A percentile compares a stretch with the other conserved stretches of the same genome.
phyloP scores from a whole-genome alignment of 345 rosid species.

The Orychophragmus violaceus region DNA sequence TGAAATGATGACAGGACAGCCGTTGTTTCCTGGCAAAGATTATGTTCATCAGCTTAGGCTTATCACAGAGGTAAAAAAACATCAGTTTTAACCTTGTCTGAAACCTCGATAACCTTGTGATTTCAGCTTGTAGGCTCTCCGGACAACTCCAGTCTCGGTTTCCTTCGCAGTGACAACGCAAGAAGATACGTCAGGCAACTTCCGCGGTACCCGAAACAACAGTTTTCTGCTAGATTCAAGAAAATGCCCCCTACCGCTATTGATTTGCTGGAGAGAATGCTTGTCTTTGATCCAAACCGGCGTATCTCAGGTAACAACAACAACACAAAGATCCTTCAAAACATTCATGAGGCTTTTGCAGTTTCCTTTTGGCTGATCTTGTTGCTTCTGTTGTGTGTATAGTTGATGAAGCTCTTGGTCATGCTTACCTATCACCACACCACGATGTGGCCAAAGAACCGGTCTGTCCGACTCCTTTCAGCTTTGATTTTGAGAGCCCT shows the following conservation, averaged over 20 bases:
- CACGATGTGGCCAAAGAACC: not conserved
- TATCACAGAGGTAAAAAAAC: not conserved
- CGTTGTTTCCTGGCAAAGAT: not conserved
- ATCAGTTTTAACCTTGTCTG: no score
- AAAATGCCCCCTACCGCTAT: not conserved
- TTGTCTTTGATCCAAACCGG: not conserved
- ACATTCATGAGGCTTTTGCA: not conserved
- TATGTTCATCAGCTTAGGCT: not conserved
- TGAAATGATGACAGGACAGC: not conserved
- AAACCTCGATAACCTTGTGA: no score
- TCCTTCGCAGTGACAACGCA: not conserved
- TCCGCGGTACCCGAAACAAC: not conserved
- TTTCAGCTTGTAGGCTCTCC: not conserved
- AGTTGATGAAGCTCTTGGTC: not conserved
- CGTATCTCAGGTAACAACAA: not conserved
- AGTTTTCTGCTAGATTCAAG: not conserved
- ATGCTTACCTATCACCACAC: not conserved
- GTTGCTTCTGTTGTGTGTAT: not conserved
- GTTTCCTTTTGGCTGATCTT: not conserved
- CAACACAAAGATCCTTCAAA: no score
- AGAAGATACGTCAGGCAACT: not conserved
- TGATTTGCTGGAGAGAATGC: not conserved
- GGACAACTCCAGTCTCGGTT: not conserved
- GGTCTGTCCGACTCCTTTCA: constrained; percentile 43
- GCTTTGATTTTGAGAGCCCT: constrained; percentile 91